Percentiles rank a stretch among this genome's conserved stretches.
Evolutionary conservation across 768 basidiomycete species (phyloP).

Genomic region (Hirschioporus abietinus): DNA sequence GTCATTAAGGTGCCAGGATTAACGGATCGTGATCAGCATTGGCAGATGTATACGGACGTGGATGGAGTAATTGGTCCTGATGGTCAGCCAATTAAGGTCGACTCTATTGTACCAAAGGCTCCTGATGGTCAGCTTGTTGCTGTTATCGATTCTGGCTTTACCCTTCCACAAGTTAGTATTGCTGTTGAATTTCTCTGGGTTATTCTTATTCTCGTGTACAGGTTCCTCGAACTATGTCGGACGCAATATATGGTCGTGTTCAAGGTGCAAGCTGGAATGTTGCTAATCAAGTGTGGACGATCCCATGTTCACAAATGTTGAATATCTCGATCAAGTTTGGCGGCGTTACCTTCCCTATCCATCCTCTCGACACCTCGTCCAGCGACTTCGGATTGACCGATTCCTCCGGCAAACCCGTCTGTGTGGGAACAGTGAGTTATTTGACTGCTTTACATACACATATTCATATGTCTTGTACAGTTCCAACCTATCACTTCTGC

Average conservation of each 20-base stretch:
- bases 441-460: neutral
- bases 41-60: slow-evolving; percentile 57
- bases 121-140: slow-evolving; percentile 42
- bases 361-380: slow-evolving; percentile 57
- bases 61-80: slow-evolving; percentile 61
- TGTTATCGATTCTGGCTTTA: slow-evolving; percentile 67
- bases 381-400: slow-evolving; percentile 22
- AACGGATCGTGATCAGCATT: slow-evolving; percentile 52
- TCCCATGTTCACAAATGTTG: slow-evolving; percentile 60
- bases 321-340: slow-evolving; percentile 62
- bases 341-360: slow-evolving; percentile 52
- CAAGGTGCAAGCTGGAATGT: slow-evolving; percentile 43
- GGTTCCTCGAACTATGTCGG: slow-evolving; percentile 40
- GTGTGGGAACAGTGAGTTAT: slow-evolving; percentile 40
- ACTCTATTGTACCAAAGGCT: slow-evolving; percentile 37
- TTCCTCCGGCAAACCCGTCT: slow-evolving; percentile 22
- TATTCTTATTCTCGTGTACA: slow-evolving; percentile 12
- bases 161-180: slow-evolving; percentile 50
- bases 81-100: slow-evolving; percentile 41
- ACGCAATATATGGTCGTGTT: slow-evolving; percentile 56
- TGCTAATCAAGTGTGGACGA: slow-evolving; percentile 47
- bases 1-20: slow-evolving; percentile 40
- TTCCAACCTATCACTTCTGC: slow-evolving; percentile 64
- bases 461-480: slow-evolving; percentile 26
- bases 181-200: slow-evolving; percentile 9